These are phyloP conservation scores for Phytophthora nicotianae DNA, from an alignment of 352 stramenopile genomes.

Conservation along the genomic window DNA sequence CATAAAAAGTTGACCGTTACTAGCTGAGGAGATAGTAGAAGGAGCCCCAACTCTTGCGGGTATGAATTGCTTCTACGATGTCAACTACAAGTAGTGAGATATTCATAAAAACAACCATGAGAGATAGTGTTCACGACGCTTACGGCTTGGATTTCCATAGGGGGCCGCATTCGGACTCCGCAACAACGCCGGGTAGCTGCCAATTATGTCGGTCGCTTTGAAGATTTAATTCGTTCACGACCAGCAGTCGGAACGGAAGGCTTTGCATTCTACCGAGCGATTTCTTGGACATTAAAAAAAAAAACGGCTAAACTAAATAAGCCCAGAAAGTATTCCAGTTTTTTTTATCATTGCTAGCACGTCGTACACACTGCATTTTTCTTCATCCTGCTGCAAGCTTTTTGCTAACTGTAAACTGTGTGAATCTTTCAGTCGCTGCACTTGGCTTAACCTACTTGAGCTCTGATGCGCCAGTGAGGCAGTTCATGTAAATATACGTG, in stretches of 20 bases:
- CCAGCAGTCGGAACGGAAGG: conserved; percentile 32
- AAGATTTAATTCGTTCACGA: conserved; percentile 31
- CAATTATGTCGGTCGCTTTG: conserved; percentile 7
- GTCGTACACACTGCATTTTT: conserved; percentile 23
- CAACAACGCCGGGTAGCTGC: conserved; percentile 20
- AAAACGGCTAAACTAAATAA: too few relatives aligned
- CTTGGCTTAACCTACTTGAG: conserved; percentile 55
- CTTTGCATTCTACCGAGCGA: conserved; percentile 17
- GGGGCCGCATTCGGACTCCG: conserved; percentile 10
- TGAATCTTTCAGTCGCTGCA: background rate
- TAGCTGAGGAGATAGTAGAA: conserved; percentile 30
- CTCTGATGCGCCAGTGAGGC: conserved; percentile 73
- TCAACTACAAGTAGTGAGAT: conserved; percentile 1
- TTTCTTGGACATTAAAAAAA: too few relatives aligned
- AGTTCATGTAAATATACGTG: conserved; percentile 91
- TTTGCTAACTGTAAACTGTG: too few relatives aligned
- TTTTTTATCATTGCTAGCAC: background rate
- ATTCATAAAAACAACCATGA: background rate
- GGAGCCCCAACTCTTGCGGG: conserved; percentile 39
- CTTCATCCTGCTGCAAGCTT: conserved; percentile 7
- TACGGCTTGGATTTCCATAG: conserved; percentile 34
- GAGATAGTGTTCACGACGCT: background rate
- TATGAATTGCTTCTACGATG: conserved; percentile 10
- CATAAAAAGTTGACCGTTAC: conserved; percentile 18
- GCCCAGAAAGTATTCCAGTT: too few relatives aligned